A percentile compares a stretch with the other conserved stretches of the same genome.
phyloP scores from a whole-genome alignment of 257 asterid genomes.

The Rhazya stricta region DNA sequence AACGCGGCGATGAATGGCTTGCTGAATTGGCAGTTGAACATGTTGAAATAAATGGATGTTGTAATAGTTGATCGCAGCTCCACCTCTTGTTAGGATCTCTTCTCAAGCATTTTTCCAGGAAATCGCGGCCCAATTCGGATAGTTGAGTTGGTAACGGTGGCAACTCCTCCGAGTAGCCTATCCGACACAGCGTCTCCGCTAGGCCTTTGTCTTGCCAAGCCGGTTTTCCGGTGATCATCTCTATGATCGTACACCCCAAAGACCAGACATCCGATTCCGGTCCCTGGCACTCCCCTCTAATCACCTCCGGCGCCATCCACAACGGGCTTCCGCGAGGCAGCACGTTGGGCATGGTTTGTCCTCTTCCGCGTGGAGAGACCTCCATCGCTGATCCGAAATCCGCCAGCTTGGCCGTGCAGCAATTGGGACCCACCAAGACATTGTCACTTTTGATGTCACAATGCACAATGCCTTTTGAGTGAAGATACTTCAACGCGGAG shows the following conservation, averaged over 20 bases:
- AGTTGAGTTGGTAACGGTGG: conserved; percentile 41
- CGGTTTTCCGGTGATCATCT: conserved; percentile 57
- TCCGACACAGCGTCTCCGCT: conserved; percentile 25
- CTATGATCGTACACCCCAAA: conserved; percentile 58
- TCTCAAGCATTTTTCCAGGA: conserved; percentile 44
- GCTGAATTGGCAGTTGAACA: not conserved
- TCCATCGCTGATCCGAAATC: conserved; percentile 58
- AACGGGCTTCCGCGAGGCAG: conserved; percentile 51
- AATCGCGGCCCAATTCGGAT: conserved; percentile 35
- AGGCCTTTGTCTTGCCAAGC: conserved; percentile 39
- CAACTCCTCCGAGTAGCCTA: conserved; percentile 45
- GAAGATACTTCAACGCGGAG: conserved; percentile 47
- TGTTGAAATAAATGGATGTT: conserved; percentile 48
- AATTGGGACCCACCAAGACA: conserved; percentile 35
- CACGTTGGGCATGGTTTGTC: not conserved
- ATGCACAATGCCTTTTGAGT: conserved; percentile 50
- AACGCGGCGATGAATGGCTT: conserved; percentile 39
- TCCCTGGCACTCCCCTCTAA: conserved; percentile 53
- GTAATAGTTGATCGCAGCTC: conserved; percentile 64
- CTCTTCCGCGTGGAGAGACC: not conserved
- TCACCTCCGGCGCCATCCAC: conserved; percentile 80
- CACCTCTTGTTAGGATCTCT: conserved; percentile 41
- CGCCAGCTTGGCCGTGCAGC: conserved; percentile 42
- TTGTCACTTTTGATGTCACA: conserved; percentile 62
- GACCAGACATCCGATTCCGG: conserved; percentile 73